A percentile compares a stretch with the other conserved stretches of the same genome.
Conservation (phyloP, 2,329 filamentous ascomycete species). For the Orbilia quercus region DNA sequence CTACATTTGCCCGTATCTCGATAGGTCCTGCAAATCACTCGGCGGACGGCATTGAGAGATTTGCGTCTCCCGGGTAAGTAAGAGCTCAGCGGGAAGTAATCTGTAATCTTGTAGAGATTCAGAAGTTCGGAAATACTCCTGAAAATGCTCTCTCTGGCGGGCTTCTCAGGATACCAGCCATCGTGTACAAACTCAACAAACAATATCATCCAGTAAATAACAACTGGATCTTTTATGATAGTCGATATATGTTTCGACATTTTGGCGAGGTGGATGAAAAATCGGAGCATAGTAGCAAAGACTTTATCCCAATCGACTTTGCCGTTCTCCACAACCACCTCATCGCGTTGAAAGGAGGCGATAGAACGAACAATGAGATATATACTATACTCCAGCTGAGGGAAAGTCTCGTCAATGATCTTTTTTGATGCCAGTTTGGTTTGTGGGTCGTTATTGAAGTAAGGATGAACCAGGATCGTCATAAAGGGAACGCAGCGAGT, state of each 20-base stretch:
- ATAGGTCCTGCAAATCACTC: not conserved
- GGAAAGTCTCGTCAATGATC: conserved; percentile 13
- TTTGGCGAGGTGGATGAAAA: conserved; percentile 16
- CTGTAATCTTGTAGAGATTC: conserved; percentile 5
- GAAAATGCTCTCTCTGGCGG: not conserved
- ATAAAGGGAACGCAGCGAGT: conserved; percentile 36
- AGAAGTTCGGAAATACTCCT: conserved; percentile 15
- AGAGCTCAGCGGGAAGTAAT: not conserved
- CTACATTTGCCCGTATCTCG: conserved; percentile 1
- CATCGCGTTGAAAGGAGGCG: conserved; percentile 22
- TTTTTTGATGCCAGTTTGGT: not conserved
- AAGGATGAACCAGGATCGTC: conserved; percentile 23
- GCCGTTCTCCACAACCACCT: not conserved
- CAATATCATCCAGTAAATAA: conserved; percentile 34
- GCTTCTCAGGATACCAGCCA: conserved; percentile 20
- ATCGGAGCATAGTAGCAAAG: conserved; percentile 19
- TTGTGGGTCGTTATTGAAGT: not conserved
- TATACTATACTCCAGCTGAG: not conserved
- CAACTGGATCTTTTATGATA: not conserved
- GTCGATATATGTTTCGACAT: conserved; percentile 1
- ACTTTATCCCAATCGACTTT: conserved; percentile 13
- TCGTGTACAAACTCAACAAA: conserved; percentile 32
- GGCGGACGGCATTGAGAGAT: conserved; percentile 3
- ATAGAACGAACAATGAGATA: conserved; percentile 22
- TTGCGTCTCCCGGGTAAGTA: not conserved